phyloP scores from a whole-genome alignment of 2,329 filamentous ascomycete genomes.

The Trichoderma cornu-damae region DNA sequence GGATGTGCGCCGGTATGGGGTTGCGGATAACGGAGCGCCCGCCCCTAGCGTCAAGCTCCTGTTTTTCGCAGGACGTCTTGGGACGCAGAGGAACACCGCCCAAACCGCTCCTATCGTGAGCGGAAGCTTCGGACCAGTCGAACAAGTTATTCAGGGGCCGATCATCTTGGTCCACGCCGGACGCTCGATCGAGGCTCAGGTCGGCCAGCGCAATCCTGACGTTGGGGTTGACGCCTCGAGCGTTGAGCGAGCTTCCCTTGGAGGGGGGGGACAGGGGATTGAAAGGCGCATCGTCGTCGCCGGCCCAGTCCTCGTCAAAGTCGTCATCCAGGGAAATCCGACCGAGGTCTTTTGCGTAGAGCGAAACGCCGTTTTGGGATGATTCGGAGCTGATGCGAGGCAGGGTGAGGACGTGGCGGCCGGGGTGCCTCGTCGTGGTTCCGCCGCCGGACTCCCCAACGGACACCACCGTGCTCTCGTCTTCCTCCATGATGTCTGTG shows the following conservation, averaged over 20 bases:
- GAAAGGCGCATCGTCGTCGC: slow-evolving; percentile 47
- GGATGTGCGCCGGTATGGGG: slow-evolving; percentile 64
- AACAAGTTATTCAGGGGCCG: slow-evolving; percentile 65
- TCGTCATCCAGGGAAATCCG: slow-evolving; percentile 57
- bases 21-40: slow-evolving; percentile 64
- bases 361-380: slow-evolving; percentile 31
- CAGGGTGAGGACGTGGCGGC: slow-evolving; percentile 18
- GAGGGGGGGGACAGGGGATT: slow-evolving; percentile 56
- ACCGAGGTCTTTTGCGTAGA: slow-evolving; percentile 39
- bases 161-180: slow-evolving; percentile 33
- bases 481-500: slow-evolving; percentile 57
- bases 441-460: slow-evolving; percentile 37
- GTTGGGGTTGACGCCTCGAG: slow-evolving; percentile 48
- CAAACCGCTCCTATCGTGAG: slow-evolving; percentile 55
- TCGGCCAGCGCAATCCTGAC: slow-evolving; percentile 50
- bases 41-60: slow-evolving; percentile 63
- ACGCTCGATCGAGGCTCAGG: slow-evolving; percentile 45
- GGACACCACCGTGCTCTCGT: slow-evolving; percentile 52
- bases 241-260: slow-evolving; percentile 47
- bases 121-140: slow-evolving; percentile 67
- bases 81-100: slow-evolving; percentile 59
- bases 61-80: slow-evolving; percentile 71
- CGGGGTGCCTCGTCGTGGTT: slow-evolving; percentile 22
- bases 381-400: slow-evolving; percentile 31
- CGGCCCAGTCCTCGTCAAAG: slow-evolving; percentile 59